Conservation (phyloP, 306 rosid genomes). For the Canavalia ensiformis region DNA sequence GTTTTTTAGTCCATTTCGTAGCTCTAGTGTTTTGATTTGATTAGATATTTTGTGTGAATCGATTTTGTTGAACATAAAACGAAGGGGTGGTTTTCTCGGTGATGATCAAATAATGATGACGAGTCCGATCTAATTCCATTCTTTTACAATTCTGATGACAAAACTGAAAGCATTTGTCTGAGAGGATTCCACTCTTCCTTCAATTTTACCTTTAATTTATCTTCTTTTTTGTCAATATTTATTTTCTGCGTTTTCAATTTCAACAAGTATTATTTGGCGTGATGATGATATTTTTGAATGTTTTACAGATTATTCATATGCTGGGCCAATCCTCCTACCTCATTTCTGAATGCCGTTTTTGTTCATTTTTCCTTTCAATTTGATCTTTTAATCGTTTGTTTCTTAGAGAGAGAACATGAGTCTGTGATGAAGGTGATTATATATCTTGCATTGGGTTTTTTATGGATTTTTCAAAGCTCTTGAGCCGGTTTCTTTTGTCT, state of each 20-base stretch:
- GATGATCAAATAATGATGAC: conserved; percentile 84
- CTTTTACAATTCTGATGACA: conserved; percentile 74
- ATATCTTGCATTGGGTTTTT: not conserved
- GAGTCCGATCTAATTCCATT: conserved; percentile 84
- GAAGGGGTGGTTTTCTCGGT: conserved; percentile 61
- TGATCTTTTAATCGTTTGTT: not conserved
- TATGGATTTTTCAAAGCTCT: not conserved
- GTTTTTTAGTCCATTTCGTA: no score
- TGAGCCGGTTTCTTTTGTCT: not conserved
- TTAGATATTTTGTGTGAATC: not conserved
- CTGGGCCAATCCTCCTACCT: conserved; percentile 86
- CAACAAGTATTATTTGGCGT: conserved; percentile 46
- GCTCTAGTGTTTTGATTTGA: not conserved
- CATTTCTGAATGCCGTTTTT: conserved; percentile 76
- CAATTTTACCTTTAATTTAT: not conserved
- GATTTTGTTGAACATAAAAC: not conserved
- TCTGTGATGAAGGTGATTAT: conserved; percentile 48
- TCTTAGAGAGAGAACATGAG: not conserved
- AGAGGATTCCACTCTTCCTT: conserved; percentile 58
- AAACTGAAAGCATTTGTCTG: conserved; percentile 98
- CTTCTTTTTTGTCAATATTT: no score
- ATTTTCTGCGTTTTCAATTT: rapidly evolving
- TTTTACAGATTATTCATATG: conserved; percentile 52
- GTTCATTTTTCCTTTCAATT: not conserved
- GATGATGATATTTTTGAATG: conserved; percentile 52